phyloP scores from a whole-genome alignment of 805 yeast genomes.

The Wickerhamiella sergipiensis region DNA sequence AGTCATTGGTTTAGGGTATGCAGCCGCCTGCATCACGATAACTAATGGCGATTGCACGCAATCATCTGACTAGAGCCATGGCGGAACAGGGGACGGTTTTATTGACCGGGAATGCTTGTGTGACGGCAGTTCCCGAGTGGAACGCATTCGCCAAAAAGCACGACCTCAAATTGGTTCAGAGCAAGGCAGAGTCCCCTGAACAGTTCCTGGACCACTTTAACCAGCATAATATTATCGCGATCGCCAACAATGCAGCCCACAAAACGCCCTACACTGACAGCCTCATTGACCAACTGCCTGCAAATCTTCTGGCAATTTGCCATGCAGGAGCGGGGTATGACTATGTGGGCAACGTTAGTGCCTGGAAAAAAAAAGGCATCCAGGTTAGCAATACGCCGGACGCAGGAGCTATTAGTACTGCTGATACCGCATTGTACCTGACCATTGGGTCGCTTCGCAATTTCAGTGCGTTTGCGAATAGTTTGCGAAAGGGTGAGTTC shows the following conservation, averaged over 20 bases:
- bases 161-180: not conserved
- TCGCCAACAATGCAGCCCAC: not conserved
- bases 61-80: not conserved
- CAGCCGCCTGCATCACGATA: not conserved
- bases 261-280: not conserved
- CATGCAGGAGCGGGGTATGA: slow-evolving; percentile 26
- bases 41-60: not conserved
- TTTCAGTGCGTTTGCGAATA: not conserved
- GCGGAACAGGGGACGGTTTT: not conserved
- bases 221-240: not conserved
- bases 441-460: slow-evolving; percentile 20
- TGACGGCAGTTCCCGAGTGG: not conserved
- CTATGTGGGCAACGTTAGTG: slow-evolving; percentile 31
- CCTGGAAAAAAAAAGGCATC: slow-evolving; percentile 29
- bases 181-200: not conserved
- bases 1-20: not conserved
- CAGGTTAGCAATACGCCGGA: slow-evolving; percentile 41
- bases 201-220: not conserved
- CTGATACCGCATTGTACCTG: slow-evolving; percentile 40
- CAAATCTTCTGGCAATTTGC: not conserved
- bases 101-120: not conserved
- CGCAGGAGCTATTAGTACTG: slow-evolving; percentile 41
- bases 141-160: not conserved
- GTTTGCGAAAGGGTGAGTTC: slow-evolving; percentile 23
- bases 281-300: not conserved